Conservation (phyloP, 2,329 filamentous ascomycete genomes). For the Pseudocercospora pini-densiflorae region DNA sequence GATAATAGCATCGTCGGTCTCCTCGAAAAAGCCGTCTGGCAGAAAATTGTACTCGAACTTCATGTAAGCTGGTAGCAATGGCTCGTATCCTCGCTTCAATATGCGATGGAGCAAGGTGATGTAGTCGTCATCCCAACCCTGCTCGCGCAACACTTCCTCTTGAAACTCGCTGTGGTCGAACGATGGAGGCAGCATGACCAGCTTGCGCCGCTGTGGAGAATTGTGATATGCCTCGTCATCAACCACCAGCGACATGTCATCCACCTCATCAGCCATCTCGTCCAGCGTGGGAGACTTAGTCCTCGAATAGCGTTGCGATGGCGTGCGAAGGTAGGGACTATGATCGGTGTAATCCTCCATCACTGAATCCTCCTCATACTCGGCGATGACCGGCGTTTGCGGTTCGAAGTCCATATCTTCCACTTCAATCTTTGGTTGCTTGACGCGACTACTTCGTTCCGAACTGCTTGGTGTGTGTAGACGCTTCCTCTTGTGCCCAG, state of each 20-base stretch:
- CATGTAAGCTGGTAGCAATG: conserved; percentile 59
- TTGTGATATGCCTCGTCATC: conserved; percentile 31
- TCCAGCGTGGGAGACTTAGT: conserved; percentile 19
- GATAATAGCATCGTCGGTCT: conserved; percentile 52
- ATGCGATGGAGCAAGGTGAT: conserved; percentile 59
- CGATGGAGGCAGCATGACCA: conserved; percentile 31
- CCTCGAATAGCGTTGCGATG: conserved; percentile 10
- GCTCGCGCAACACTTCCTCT: conserved; percentile 30
- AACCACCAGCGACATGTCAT: conserved; percentile 43
- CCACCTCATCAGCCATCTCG: conserved; percentile 20
- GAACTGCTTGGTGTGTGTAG: conserved; percentile 25
- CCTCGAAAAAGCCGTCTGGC: conserved; percentile 58
- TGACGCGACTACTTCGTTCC: conserved; percentile 21
- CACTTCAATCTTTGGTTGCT: conserved; percentile 28
- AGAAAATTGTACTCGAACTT: conserved; percentile 58
- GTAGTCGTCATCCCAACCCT: conserved; percentile 57
- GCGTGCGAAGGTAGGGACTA: conserved; percentile 15
- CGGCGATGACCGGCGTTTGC: not conserved
- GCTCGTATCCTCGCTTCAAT: conserved; percentile 60
- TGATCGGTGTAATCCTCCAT: conserved; percentile 17
- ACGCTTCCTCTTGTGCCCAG: conserved; percentile 29
- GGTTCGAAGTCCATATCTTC: conserved; percentile 13
- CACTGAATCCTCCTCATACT: conserved; percentile 9
- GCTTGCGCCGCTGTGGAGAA: conserved; percentile 21
- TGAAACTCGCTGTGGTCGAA: conserved; percentile 31